These are phyloP conservation scores for Rhynchospora tenuis DNA, from an alignment of 176 grass and related monocot genomes.

Conservation along the genomic window DNA sequence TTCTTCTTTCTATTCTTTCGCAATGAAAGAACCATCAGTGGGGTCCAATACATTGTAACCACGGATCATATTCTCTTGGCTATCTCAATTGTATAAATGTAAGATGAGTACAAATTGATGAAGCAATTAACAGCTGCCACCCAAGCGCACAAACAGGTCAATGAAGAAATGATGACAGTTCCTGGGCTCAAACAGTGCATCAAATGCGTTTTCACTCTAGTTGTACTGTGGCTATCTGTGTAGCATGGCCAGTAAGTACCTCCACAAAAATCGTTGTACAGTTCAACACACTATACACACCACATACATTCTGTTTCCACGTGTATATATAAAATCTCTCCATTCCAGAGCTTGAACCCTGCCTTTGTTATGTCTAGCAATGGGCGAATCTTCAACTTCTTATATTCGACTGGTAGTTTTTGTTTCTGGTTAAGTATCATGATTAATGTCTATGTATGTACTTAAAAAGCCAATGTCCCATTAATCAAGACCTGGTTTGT, in stretches of 20 bases:
- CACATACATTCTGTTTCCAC: not conserved
- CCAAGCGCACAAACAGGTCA: not conserved
- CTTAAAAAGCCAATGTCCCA: not conserved
- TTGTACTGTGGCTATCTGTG: not conserved
- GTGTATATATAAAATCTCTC: not conserved
- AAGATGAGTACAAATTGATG: not conserved
- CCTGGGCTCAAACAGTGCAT: not conserved
- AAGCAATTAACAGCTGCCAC: not conserved
- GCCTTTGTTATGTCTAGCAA: not conserved
- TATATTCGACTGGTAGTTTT: conserved; percentile 63
- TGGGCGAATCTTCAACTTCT: conserved; percentile 37
- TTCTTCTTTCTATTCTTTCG: not conserved
- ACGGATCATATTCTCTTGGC: not conserved
- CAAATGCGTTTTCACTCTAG: not conserved
- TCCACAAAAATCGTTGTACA: not conserved
- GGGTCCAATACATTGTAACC: not conserved
- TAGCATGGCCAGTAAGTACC: not conserved
- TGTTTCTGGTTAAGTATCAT: not conserved
- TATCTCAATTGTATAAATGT: not conserved
- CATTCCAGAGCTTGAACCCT: not conserved
- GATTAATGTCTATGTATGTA: not conserved
- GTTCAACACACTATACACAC: not conserved
- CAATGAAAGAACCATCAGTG: not conserved
- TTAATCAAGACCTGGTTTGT: not conserved
- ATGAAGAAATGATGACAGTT: not conserved